phyloP scores from a whole-genome alignment of 495 filamentous ascomycete genomes.

The Hypoxylon cercidicola region DNA sequence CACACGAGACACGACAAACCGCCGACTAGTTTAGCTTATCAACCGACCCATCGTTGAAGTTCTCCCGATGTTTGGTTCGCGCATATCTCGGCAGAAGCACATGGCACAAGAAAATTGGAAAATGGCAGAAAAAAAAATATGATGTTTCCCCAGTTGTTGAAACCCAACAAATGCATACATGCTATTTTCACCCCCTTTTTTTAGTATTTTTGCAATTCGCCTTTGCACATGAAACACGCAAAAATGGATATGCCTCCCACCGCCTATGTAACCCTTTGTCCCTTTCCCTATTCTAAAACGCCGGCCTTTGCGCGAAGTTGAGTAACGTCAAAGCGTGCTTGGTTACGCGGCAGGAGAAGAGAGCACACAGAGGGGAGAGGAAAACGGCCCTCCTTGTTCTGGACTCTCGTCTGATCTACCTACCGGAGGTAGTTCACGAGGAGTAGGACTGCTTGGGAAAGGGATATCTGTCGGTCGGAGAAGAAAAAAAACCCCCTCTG shows the following conservation, averaged over 20 bases:
- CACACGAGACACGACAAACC: too few species aligned
- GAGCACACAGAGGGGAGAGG: background rate
- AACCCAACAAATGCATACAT: conserved; percentile 38
- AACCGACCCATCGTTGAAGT: too few species aligned
- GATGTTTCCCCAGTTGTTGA: conserved; percentile 44
- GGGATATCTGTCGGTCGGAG: conserved; percentile 68
- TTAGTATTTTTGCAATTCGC: conserved; percentile 18
- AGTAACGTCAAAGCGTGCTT: conserved; percentile 50
- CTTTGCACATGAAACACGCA: background rate
- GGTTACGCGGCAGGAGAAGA: conserved; percentile 9
- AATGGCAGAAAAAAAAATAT: background rate
- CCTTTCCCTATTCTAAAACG: conserved; percentile 35
- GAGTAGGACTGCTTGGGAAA: conserved; percentile 84
- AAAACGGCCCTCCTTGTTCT: conserved; percentile 5
- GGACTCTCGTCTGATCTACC: conserved; percentile 8
- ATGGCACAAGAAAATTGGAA: background rate
- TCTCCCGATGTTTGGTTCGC: too few species aligned
- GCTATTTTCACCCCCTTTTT: conserved; percentile 5
- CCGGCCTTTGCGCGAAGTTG: conserved; percentile 51
- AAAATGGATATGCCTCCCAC: conserved; percentile 1
- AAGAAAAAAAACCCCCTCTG: background rate
- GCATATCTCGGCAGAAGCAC: background rate
- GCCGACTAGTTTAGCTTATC: too few species aligned
- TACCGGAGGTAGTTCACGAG: conserved; percentile 41
- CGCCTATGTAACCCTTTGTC: background rate